These are phyloP conservation scores for Terfezia boudieri DNA, from an alignment of 495 filamentous ascomycete genomes.

Conservation along the genomic window DNA sequence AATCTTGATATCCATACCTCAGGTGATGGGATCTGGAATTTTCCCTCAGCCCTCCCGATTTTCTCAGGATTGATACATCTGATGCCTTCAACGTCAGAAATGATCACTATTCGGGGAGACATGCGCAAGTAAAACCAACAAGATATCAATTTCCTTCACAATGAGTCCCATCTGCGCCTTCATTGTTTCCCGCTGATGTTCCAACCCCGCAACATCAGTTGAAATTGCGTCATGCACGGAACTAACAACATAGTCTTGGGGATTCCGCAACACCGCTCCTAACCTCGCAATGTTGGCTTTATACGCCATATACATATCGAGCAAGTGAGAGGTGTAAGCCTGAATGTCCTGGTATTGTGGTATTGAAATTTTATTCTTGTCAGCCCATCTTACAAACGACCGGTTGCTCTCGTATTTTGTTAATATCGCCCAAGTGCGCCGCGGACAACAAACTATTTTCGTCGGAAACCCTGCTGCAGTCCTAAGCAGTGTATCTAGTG, in stretches of 20 bases:
- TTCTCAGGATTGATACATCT: no score
- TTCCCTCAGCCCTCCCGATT: no score
- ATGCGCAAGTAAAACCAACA: no score
- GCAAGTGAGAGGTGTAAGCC: constrained; percentile 7
- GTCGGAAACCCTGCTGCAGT: constrained; percentile 11
- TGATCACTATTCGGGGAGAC: no score
- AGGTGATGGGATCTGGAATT: no score
- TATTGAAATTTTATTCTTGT: background rate
- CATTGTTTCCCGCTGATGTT: background rate
- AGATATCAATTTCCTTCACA: constrained; percentile 3
- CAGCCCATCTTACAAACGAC: constrained; percentile 1
- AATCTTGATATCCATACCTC: no score
- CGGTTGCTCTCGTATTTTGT: constrained; percentile 10
- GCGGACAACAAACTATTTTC: constrained; percentile 5
- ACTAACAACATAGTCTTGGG: no score
- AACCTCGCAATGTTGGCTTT: background rate
- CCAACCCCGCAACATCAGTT: no score
- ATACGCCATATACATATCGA: constrained; percentile 8
- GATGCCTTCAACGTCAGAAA: no score
- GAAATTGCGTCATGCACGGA: no score
- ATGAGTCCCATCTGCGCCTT: constrained; percentile 1
- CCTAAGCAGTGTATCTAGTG: constrained; percentile 6
- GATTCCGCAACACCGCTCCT: no score
- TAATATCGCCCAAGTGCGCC: constrained; percentile 14
- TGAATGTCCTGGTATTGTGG: constrained; percentile 6